Evolutionary conservation across 768 basidiomycete genomes (phyloP), one percentile per base, ranked within the genome.

Genomic region (Amanita inopinata): DNA sequence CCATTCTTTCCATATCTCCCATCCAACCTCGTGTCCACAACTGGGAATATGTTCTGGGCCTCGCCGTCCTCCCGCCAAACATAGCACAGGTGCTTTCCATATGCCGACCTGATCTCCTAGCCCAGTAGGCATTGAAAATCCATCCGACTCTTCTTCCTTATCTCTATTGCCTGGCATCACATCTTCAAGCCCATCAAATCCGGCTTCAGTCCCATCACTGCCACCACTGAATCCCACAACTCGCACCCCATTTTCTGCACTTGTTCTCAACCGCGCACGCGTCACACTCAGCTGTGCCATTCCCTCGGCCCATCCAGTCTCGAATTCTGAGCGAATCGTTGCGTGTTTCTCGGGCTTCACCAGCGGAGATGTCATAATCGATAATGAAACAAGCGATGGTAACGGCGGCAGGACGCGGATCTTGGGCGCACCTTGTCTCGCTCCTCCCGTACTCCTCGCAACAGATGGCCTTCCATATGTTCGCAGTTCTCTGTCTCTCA

Each of bases 231-330:
- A 67, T 10, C 58, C 57, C 61, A 80, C 55, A 30, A 75, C 55
- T 22, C 59, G 61, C 22, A 66, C 47, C 0, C 71, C 71, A 46
- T 74, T 73, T 31, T 48, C 57, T 51, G 68, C 71, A 20, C 72
- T 76, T 48, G 66, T 59, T 38, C 60, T 53, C 41, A 77, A 48
- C 41, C 78, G 61, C 4, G 54, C 57, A 22, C 72, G 66, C 10
- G 66, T 69, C n/a, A 68, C 67, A n/a, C 56, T 57, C 17, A 84
- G 61, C 35, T 71, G 70, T 11, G 61, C 56, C 34, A 83, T 51
- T 3, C 81, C 83, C 49, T 77, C 72, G 2, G 58, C 56, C 82
- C 82, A 84, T 11, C 82, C 83, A 19, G 58, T 63, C 53, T 65
- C 66, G 51, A 84, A 87, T 48, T 74, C 71, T 1, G 55, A 55